Conservation (phyloP, 2,329 filamentous ascomycete species). For the Xylaria digitata region DNA sequence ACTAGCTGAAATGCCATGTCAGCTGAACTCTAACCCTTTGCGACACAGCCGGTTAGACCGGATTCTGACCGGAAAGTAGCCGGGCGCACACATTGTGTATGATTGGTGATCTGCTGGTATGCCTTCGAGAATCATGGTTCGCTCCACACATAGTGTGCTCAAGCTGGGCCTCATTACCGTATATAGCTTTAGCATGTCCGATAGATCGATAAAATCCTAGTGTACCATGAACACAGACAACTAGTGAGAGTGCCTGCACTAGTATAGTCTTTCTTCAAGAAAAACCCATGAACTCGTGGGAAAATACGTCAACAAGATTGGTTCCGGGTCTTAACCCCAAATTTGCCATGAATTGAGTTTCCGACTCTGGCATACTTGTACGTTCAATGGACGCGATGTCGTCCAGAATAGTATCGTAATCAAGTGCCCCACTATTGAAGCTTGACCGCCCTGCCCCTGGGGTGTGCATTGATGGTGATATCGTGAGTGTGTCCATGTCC, state of each 20-base stretch:
- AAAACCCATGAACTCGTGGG: slow-evolving; percentile 44
- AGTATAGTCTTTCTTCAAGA: slow-evolving; percentile 17
- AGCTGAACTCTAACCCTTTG: slow-evolving; percentile 23
- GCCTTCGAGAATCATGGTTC: background rate
- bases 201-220: background rate
- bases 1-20: slow-evolving; percentile 18
- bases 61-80: background rate
- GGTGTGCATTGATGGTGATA: slow-evolving; percentile 27
- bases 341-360: slow-evolving; percentile 74
- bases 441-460: slow-evolving; percentile 33
- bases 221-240: background rate
- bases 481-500: slow-evolving; percentile 17
- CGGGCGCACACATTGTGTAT: background rate
- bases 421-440: slow-evolving; percentile 50
- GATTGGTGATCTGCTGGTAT: slow-evolving; percentile 12
- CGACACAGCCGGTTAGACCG: background rate
- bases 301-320: slow-evolving; percentile 61
- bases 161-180: background rate
- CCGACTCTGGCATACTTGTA: slow-evolving; percentile 62
- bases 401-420: slow-evolving; percentile 65
- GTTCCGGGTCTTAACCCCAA: slow-evolving; percentile 72
- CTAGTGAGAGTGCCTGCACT: background rate
- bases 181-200: background rate
- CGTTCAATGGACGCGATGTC: slow-evolving; percentile 64
- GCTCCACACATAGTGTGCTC: background rate